Conservation (phyloP, 139 green algal genomes). For the Prasinococcaceae sp. region DNA sequence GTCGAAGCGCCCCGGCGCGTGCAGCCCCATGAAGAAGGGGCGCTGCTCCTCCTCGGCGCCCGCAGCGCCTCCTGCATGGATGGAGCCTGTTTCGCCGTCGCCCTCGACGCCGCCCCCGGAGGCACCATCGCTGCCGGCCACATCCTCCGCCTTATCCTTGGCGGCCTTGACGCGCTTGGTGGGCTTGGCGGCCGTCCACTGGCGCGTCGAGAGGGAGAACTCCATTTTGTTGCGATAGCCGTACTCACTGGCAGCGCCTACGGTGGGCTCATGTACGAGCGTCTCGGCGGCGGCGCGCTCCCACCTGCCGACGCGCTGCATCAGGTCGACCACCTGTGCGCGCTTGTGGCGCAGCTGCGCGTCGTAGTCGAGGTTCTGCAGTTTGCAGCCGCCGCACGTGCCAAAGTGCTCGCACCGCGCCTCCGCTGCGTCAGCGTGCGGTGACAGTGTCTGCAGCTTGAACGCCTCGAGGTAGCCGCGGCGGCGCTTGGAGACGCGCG, state of each 20-base stretch:
- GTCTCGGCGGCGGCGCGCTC: neutral
- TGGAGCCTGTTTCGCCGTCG: too few relatives aligned
- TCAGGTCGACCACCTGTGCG: slow-evolving; percentile 40
- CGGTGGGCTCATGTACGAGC: slow-evolving; percentile 28
- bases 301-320: slow-evolving; percentile 44
- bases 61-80: too few relatives aligned
- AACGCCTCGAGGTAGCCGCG: slow-evolving; percentile 27
- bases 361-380: slow-evolving; percentile 57
- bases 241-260: slow-evolving; percentile 25
- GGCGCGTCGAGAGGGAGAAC: slow-evolving; percentile 32
- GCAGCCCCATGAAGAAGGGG: slow-evolving; percentile 23
- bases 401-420: slow-evolving; percentile 49
- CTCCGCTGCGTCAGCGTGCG: slow-evolving; percentile 22
- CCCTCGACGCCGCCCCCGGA: neutral
- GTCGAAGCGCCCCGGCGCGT: slow-evolving; percentile 18
- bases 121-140: neutral
- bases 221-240: slow-evolving; percentile 71
- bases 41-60: too few relatives aligned
- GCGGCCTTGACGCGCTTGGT: neutral
- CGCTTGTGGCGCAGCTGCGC: slow-evolving; percentile 54
- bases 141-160: too few relatives aligned
- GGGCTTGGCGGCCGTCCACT: slow-evolving; percentile 17
- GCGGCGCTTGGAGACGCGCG: slow-evolving; percentile 25
- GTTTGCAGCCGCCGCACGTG: slow-evolving; percentile 62
- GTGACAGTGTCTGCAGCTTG: slow-evolving; percentile 36